These are phyloP conservation scores for Spergularia marina DNA, from an alignment of 148 eudicot species.

Conservation along the genomic window DNA sequence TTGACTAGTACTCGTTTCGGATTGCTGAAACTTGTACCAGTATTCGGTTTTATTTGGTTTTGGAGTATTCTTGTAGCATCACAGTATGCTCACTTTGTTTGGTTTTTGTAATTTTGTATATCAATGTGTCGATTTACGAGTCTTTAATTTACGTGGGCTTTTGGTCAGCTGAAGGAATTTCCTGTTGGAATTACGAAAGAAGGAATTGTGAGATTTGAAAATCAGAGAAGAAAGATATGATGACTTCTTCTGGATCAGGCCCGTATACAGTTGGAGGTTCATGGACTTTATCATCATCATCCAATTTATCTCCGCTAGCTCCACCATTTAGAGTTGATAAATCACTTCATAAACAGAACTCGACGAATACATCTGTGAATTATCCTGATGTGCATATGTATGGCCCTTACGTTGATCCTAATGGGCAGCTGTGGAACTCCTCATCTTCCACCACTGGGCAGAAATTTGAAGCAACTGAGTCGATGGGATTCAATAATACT, in stretches of 20 bases:
- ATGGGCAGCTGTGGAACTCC: constrained; percentile 49
- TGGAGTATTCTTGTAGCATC: background rate
- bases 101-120: background rate
- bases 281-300: constrained; percentile 45
- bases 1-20: background rate
- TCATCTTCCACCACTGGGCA: constrained; percentile 38
- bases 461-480: constrained; percentile 37
- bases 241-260: constrained; percentile 45
- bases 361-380: constrained; percentile 39
- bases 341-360: constrained; percentile 43
- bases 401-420: constrained; percentile 39
- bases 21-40: background rate
- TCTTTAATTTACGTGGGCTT: background rate
- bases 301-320: constrained; percentile 82
- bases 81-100: background rate
- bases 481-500: constrained; percentile 28
- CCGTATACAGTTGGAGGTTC: constrained; percentile 44
- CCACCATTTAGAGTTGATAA: constrained; percentile 80
- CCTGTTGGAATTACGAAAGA: constrained; percentile 4
- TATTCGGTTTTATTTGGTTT: too few species aligned
- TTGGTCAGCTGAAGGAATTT: constrained; percentile 24
- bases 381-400: constrained; percentile 41
- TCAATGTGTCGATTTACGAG: background rate
- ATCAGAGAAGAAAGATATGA: constrained; percentile 34
- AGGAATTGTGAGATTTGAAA: constrained; percentile 16